These are phyloP conservation scores for Dimargaris cristalligena DNA, from an alignment of 192 early-diverging fungal species.

Conservation along the genomic window DNA sequence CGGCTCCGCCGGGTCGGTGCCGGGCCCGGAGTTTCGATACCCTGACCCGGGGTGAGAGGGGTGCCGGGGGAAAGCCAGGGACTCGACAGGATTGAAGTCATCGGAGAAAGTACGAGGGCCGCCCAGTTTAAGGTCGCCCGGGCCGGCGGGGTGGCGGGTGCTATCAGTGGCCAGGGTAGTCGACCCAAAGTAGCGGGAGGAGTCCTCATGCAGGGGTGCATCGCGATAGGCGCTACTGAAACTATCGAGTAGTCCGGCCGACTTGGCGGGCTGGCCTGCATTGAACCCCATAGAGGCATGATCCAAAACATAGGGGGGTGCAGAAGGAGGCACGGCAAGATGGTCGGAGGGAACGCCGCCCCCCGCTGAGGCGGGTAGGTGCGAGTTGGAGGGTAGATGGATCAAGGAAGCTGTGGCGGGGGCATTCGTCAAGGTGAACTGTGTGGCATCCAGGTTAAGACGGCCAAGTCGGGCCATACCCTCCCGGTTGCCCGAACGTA, in stretches of 20 bases:
- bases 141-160: too few species aligned
- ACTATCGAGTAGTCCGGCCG: not conserved
- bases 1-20: too few species aligned
- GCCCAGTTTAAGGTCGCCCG: too few species aligned
- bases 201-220: too few species aligned
- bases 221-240: too few species aligned
- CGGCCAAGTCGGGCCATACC: conserved; percentile 1
- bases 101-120: too few species aligned
- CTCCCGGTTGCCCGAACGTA: not conserved
- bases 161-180: too few species aligned
- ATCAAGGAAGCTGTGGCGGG: not conserved
- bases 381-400: not conserved
- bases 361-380: not conserved
- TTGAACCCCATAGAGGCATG: not conserved
- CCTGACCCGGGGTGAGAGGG: too few species aligned
- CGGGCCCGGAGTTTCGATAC: too few species aligned
- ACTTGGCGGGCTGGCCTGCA: not conserved
- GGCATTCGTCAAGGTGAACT: not conserved
- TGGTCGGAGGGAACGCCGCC: not conserved
- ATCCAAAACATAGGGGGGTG: not conserved
- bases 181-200: too few species aligned
- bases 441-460: not conserved
- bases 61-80: too few species aligned
- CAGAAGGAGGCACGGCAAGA: conserved; percentile 1
- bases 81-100: too few species aligned